Percentiles rank a stretch among this genome's conserved stretches.
phyloP scores from a whole-genome alignment of 257 asterid species.

The Cinchona pubescens region DNA sequence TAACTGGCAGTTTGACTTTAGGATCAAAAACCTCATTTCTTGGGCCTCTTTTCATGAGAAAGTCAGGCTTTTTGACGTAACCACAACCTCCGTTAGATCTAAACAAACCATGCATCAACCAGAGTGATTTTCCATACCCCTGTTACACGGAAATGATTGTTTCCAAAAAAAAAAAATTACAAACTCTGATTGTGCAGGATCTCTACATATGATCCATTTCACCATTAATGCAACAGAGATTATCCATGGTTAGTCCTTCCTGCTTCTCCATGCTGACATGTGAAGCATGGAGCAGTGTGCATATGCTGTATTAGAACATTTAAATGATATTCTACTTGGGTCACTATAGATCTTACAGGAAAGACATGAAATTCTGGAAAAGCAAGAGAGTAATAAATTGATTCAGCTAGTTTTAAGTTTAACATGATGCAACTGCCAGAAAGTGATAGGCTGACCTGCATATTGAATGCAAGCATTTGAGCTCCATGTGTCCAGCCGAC shows the following conservation, averaged over 20 bases:
- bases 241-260: background rate
- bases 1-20: conserved; percentile 60
- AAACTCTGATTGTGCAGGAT: background rate
- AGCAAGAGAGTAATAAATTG: background rate
- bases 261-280: background rate
- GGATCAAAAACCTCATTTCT: conserved; percentile 67
- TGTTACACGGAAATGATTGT: conserved; percentile 19
- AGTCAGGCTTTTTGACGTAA: conserved; percentile 67
- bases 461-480: conserved; percentile 94
- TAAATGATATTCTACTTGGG: background rate
- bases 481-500: conserved; percentile 95
- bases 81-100: conserved; percentile 89
- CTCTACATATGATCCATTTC: background rate
- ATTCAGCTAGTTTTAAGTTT: background rate
- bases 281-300: background rate
- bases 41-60: conserved; percentile 58
- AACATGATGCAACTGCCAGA: background rate
- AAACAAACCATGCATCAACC: conserved; percentile 98
- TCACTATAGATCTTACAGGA: background rate
- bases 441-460: conserved; percentile 60
- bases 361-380: background rate
- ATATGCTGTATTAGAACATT: background rate
- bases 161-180: too few species aligned
- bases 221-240: background rate
- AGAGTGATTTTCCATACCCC: conserved; percentile 92